Evolutionary conservation across 2,329 filamentous ascomycete genomes (phyloP).

Genomic region (Hypomyces rosellus): DNA sequence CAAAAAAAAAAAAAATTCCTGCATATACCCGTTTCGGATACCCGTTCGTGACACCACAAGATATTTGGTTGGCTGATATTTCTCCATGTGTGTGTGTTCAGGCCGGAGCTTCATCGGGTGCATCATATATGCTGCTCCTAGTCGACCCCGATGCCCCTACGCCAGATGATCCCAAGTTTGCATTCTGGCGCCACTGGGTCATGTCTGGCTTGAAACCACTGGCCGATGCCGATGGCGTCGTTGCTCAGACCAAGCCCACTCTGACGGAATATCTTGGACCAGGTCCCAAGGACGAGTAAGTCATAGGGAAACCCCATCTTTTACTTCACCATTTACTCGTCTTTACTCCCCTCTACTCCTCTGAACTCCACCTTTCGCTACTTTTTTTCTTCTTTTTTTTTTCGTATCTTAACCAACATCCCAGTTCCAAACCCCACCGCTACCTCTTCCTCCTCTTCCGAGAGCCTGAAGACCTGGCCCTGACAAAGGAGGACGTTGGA

Average conservation of each 20-base stretch:
- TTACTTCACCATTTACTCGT: not conserved
- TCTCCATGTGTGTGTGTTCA: slow-evolving; percentile 9
- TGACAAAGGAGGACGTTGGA: slow-evolving; percentile 37
- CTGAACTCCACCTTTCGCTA: not conserved
- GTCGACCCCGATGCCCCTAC: slow-evolving; percentile 51
- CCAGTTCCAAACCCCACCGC: slow-evolving; percentile 41
- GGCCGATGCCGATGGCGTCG: slow-evolving; percentile 15
- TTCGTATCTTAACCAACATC: not conserved
- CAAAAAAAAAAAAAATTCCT: too few species aligned
- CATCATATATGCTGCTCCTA: slow-evolving; percentile 41
- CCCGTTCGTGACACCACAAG: not conserved
- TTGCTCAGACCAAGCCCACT: slow-evolving; percentile 25
- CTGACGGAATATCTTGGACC: slow-evolving; percentile 39
- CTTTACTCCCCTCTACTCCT: too few species aligned
- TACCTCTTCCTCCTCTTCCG: slow-evolving; percentile 41
- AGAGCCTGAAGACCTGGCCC: slow-evolving; percentile 28
- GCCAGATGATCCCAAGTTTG: slow-evolving; percentile 48
- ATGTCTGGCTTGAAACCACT: slow-evolving; percentile 33
- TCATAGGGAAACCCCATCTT: slow-evolving; percentile 1
- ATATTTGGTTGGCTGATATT: too few species aligned
- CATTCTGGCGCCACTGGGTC: slow-evolving; percentile 51
- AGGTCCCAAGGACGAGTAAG: slow-evolving; percentile 41
- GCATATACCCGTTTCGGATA: not conserved
- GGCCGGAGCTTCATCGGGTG: slow-evolving; percentile 19
- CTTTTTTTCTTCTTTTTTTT: not conserved